Evolutionary conservation across 139 green algal genomes (phyloP).

Genomic region (Trebouxia sp.): DNA sequence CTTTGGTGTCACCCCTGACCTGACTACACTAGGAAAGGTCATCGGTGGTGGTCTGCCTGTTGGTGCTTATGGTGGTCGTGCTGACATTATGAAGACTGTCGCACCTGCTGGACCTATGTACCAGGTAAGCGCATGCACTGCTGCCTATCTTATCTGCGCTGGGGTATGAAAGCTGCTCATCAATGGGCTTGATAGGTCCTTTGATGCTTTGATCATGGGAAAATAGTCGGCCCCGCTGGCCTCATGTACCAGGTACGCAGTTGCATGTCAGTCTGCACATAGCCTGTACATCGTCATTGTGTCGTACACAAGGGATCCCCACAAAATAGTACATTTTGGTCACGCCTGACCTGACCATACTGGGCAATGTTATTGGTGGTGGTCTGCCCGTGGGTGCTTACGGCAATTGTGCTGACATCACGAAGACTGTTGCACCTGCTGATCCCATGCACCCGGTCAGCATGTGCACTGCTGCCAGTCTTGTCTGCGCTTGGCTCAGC

Average conservation of each 20-base stretch:
- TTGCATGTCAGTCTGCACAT: no score
- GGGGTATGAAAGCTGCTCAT: no score
- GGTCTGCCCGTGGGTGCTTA: conserved; percentile 98
- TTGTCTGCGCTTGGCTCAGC: no score
- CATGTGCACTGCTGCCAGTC: no score
- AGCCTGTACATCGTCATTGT: not conserved
- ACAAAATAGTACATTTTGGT: conserved; percentile 91
- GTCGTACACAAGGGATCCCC: not conserved
- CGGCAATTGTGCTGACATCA: conserved; percentile 94
- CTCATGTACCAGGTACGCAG: not conserved
- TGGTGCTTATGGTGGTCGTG: conserved; percentile 92
- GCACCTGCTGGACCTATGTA: conserved; percentile 97
- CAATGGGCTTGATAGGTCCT: no score
- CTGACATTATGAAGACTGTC: conserved; percentile 98
- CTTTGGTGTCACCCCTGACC: conserved; percentile 96
- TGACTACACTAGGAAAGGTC: conserved; percentile 99
- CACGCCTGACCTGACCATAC: conserved; percentile 97
- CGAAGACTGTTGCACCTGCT: conserved; percentile 96
- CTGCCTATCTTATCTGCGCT: no score
- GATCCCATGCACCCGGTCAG: conserved; percentile 99
- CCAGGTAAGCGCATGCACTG: conserved; percentile 63
- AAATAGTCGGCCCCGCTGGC: not conserved
- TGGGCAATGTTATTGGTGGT: conserved; percentile 99
- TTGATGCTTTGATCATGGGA: not conserved
- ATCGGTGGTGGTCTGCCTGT: conserved; percentile 98